Conservation (phyloP, 202 grass and related monocot species). For the Saccharum hybrid region DNA sequence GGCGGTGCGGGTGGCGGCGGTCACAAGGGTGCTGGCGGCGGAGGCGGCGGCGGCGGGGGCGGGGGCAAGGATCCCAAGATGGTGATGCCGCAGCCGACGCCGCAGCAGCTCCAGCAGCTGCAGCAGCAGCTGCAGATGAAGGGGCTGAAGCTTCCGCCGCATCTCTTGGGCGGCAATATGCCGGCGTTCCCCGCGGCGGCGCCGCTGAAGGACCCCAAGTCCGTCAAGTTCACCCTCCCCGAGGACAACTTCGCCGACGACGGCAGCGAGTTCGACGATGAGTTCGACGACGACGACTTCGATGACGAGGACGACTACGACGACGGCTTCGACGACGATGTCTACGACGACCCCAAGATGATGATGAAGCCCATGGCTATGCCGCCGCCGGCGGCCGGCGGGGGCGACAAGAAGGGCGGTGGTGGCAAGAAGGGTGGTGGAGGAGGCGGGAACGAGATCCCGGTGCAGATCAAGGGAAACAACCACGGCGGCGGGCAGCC, state of each 20-base stretch:
- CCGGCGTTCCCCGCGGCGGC: constrained; percentile 39
- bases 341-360: constrained; percentile 66
- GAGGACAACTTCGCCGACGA: constrained; percentile 55
- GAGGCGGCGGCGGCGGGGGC: background rate
- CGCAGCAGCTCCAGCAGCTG: constrained; percentile 74
- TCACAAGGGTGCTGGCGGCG: background rate
- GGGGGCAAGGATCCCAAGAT: constrained; percentile 49
- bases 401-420: constrained; percentile 49
- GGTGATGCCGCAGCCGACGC: constrained; percentile 52
- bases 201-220: constrained; percentile 52
- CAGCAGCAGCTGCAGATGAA: constrained; percentile 82
- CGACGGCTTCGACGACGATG: constrained; percentile 44
- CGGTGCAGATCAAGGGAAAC: constrained; percentile 48
- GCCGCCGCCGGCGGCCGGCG: constrained; percentile 22
- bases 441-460: constrained; percentile 53
- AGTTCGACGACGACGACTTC: constrained; percentile 68
- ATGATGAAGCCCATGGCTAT: constrained; percentile 56
- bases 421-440: constrained; percentile 50
- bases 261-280: constrained; percentile 65
- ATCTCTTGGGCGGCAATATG: constrained; percentile 63
- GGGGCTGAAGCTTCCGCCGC: constrained; percentile 64
- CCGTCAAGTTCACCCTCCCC: constrained; percentile 55
- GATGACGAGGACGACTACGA: constrained; percentile 53
- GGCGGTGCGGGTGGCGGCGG: constrained; percentile 2
- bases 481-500: constrained; percentile 31